Base-by-base conservation (phyloP, 305 asterid species). In the Fraxinus velutina region DNA sequence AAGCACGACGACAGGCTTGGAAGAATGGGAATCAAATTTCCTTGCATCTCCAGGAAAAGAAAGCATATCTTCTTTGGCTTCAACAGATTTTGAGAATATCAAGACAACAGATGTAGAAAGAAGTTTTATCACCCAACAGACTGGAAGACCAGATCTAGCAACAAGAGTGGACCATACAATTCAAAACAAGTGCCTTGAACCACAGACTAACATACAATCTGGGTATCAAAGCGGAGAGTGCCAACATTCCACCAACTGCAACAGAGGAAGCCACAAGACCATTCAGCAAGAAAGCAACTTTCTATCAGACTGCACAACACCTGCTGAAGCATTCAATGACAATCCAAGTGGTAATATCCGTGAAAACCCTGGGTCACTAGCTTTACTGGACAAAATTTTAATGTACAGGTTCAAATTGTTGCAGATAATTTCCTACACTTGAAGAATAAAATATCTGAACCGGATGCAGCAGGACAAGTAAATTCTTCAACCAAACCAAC, bases 271-370 rank as follows among this genome's bases (percentile, higher is more conserved):
- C 73, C 84, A 83, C 22, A 84, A 80, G 78, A 82, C 78, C 76
- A 79, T 87, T 79, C 88, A 83, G 74, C 83, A 32, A 73, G 90
- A 87, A 81, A 85, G 84, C 32, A 33, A 80, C 70, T 81, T 78
- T 78, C 57, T 30, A 70, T 57, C 29, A 12, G 87, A 87, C 75
- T 78, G 88, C 82, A 78, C 64, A 66, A 79, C 81, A 83, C 86
- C 83, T 80, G 82, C 84, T 83, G 87, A 89, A 83, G 83, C 89
- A 80, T 72, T 44, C 81, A 78, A 86, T 73, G 79, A 84, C 85
- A 83, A 79, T 84, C 90, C 90, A 83, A 82, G 73, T 42, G 92
- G 94, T 94, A 88, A 84, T 55, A 57, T 33, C 60, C 21, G 60
- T 52, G 71, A 84, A 81, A 52, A 62, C 75, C 64, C 78, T 73